phyloP scores from a whole-genome alignment of 257 asterid species.

The Fraxinus cuspidata region DNA sequence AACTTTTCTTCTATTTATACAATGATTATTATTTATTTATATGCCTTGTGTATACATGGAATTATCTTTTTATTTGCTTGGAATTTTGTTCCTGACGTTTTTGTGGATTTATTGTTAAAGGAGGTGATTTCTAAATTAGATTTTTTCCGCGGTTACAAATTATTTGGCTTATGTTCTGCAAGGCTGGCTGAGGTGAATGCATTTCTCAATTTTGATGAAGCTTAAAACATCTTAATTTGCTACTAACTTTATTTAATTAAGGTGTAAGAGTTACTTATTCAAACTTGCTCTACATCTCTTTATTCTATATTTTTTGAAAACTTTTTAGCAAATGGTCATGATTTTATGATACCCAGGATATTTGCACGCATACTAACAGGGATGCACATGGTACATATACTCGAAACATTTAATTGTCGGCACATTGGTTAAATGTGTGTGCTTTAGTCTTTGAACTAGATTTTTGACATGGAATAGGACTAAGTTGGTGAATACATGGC shows the following conservation, averaged over 20 bases:
- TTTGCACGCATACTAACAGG: not conserved
- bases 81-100: not conserved
- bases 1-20: not conserved
- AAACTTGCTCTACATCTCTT: not conserved
- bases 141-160: not conserved
- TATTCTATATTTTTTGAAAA: not conserved
- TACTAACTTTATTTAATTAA: not conserved
- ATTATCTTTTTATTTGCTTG: not conserved
- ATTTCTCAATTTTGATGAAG: not conserved
- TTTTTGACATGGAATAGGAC: constrained; percentile 23
- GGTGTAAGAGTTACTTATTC: not conserved
- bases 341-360: not conserved
- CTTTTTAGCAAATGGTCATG: not conserved
- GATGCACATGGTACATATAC: not conserved
- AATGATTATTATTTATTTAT: not conserved
- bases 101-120: not conserved
- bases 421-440: not conserved
- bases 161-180: not conserved
- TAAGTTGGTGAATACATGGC: constrained; percentile 45
- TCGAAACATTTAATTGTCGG: not conserved
- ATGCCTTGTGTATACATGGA: not conserved
- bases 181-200: not conserved
- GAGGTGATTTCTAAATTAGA: not conserved
- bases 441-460: constrained; percentile 12
- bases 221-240: not conserved